phyloP scores from a whole-genome alignment of 2,329 filamentous ascomycete genomes.

The Byssochlamys sp. region DNA sequence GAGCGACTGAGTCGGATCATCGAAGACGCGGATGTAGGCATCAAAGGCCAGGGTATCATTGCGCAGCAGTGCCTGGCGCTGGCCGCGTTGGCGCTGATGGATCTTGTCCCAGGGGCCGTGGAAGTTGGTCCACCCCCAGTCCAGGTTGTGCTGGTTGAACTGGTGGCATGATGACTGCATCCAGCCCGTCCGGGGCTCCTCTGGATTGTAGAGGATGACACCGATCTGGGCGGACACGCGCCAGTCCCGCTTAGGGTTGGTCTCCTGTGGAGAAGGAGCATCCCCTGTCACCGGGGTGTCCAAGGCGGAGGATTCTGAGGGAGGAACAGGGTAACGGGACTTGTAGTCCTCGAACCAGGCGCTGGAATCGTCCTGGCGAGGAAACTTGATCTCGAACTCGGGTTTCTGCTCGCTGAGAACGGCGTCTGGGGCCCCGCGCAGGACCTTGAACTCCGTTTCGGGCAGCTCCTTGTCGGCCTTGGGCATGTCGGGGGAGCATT shows the following conservation, averaged over 20 bases:
- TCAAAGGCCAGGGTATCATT: constrained; percentile 54
- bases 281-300: constrained; percentile 1
- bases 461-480: constrained; percentile 25
- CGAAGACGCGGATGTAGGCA: constrained; percentile 51
- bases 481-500: constrained; percentile 46
- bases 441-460: constrained; percentile 33
- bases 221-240: constrained; percentile 51
- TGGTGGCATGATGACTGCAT: constrained; percentile 49
- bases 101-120: constrained; percentile 51
- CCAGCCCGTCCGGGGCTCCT: constrained; percentile 50
- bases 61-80: constrained; percentile 50
- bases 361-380: constrained; percentile 16
- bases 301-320: constrained; percentile 1
- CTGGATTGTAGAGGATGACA: constrained; percentile 54
- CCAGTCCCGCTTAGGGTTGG: constrained; percentile 23
- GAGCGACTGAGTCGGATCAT: constrained; percentile 51
- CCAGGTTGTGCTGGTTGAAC: constrained; percentile 48
- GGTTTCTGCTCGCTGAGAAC: constrained; percentile 22
- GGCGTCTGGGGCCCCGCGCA: constrained; percentile 28
- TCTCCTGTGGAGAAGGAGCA: constrained; percentile 1
- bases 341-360: constrained; percentile 25
- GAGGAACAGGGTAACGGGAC: constrained; percentile 15
- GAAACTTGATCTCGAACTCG: constrained; percentile 23
- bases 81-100: constrained; percentile 46
- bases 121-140: constrained; percentile 58